Evolutionary conservation across 108 stramenopile species (phyloP).

Genomic region (Skeletonema grethae): DNA sequence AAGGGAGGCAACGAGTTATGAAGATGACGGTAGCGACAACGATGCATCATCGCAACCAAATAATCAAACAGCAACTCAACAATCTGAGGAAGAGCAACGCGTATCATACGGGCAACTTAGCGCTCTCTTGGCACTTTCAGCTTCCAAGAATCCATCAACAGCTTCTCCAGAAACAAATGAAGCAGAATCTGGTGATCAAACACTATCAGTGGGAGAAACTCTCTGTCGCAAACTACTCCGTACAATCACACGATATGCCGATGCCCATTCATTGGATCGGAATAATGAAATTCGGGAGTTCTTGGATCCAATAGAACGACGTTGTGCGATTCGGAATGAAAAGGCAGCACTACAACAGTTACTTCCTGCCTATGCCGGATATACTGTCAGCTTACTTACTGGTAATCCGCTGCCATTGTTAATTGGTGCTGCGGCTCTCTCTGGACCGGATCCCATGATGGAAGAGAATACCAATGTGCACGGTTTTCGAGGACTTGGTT

Average conservation of each 20-base stretch:
- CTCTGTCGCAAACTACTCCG: conserved; percentile 53
- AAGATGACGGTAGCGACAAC: not conserved
- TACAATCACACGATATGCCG: conserved; percentile 51
- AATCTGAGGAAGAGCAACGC: conserved; percentile 19
- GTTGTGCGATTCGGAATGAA: conserved; percentile 35
- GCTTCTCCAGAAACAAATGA: conserved; percentile 12
- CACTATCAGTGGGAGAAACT: conserved; percentile 28
- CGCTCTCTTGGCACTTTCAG: conserved; percentile 58
- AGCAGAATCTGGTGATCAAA: not conserved
- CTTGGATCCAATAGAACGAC: conserved; percentile 43
- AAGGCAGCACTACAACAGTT: conserved; percentile 38
- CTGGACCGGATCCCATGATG: conserved; percentile 27
- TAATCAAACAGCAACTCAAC: not conserved
- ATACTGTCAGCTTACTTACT: conserved; percentile 43
- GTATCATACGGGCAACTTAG: conserved; percentile 67
- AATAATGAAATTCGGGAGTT: conserved; percentile 53
- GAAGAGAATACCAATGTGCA: conserved; percentile 41
- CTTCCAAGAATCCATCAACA: conserved; percentile 51
- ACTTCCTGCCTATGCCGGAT: conserved; percentile 42
- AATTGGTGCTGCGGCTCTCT: conserved; percentile 38
- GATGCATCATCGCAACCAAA: not conserved
- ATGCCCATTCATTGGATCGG: conserved; percentile 49
- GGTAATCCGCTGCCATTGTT: conserved; percentile 54
- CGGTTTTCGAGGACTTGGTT: conserved; percentile 28
- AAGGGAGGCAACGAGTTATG: not conserved